Conservation (phyloP, 768 basidiomycete genomes). For the Russula abietina region DNA sequence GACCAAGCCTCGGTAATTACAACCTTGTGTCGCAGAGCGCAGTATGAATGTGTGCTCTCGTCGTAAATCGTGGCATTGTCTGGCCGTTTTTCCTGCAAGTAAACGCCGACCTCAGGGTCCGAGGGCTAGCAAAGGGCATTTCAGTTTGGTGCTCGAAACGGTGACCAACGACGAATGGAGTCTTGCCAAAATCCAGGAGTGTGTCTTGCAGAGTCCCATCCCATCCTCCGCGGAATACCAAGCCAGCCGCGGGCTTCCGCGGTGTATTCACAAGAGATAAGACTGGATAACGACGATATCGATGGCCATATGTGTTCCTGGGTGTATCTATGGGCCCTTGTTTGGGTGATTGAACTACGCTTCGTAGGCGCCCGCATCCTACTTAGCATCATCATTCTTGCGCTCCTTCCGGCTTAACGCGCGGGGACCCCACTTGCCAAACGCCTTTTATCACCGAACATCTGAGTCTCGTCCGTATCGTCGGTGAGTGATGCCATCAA, state of each 20-base stretch:
- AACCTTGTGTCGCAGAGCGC: neutral
- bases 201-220: neutral
- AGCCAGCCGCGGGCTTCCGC: neutral
- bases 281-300: neutral
- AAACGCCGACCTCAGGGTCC: neutral
- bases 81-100: neutral
- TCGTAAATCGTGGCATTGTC: neutral
- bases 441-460: neutral
- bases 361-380: neutral
- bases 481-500: neutral
- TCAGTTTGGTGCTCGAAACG: neutral
- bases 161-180: neutral
- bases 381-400: neutral
- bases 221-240: slow-evolving; percentile 7
- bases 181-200: neutral
- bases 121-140: neutral
- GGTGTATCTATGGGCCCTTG: neutral
- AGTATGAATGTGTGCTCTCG: neutral
- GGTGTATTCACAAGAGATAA: neutral
- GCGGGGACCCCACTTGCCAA: neutral
- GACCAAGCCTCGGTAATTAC: neutral
- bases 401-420: neutral
- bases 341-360: neutral
- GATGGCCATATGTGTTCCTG: neutral
- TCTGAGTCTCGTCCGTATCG: neutral